These are phyloP conservation scores for Neurospora sp. DNA, from an alignment of 495 filamentous ascomycete genomes.

Conservation along the genomic window DNA sequence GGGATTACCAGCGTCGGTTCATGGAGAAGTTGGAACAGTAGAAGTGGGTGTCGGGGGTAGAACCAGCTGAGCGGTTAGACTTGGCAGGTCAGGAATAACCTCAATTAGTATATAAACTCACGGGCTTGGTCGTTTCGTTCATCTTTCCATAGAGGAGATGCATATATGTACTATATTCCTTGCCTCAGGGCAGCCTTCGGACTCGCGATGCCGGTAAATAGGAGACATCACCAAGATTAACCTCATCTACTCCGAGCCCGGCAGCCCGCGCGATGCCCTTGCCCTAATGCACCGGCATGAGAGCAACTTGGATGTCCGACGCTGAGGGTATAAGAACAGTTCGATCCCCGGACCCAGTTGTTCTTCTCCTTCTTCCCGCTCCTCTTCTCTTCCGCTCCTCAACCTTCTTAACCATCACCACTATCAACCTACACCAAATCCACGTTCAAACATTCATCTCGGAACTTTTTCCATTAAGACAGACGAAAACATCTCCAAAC, in stretches of 20 bases:
- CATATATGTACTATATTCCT: background rate
- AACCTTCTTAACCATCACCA: background rate
- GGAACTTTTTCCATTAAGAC: background rate
- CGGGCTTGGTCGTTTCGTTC: background rate
- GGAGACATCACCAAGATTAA: too few relatives aligned
- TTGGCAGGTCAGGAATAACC: background rate
- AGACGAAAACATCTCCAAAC: background rate
- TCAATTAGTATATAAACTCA: background rate
- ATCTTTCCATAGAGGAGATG: background rate
- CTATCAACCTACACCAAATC: background rate
- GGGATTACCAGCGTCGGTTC: background rate
- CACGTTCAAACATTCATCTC: background rate
- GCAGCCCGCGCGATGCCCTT: too few relatives aligned
- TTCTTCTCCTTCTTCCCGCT: background rate
- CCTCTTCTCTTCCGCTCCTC: background rate
- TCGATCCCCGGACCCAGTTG: background rate
- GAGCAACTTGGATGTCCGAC: background rate
- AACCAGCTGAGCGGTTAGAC: background rate
- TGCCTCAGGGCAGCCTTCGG: too few relatives aligned
- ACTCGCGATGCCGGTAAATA: too few relatives aligned
- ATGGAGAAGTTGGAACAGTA: too few relatives aligned
- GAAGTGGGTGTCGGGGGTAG: background rate
- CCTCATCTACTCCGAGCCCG: background rate
- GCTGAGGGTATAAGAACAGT: background rate
- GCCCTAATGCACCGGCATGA: background rate